A percentile compares a stretch with the other conserved stretches of the same genome.
Conservation (phyloP, 2,329 filamentous ascomycete genomes). For the Monosporascus sp. region DNA sequence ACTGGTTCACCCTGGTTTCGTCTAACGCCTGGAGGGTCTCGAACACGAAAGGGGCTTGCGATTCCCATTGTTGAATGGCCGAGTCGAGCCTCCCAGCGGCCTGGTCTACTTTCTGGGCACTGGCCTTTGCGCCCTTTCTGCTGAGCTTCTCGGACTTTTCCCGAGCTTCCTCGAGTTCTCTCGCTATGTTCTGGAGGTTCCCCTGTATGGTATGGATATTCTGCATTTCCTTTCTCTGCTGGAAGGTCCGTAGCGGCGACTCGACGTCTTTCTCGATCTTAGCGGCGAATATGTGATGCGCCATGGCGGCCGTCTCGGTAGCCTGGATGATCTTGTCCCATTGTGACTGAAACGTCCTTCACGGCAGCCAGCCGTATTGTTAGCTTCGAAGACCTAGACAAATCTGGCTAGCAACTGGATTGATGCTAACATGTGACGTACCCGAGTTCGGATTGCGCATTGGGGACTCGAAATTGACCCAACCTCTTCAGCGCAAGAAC, state of each 20-base stretch:
- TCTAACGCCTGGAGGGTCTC: conserved; percentile 88
- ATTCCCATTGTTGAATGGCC: conserved; percentile 83
- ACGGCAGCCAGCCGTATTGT: conserved; percentile 5
- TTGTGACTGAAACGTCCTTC: conserved; percentile 80
- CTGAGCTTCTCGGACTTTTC: conserved; percentile 80
- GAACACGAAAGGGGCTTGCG: conserved; percentile 90
- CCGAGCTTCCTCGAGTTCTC: conserved; percentile 77
- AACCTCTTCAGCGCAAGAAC: conserved; percentile 77
- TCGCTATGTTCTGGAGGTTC: conserved; percentile 76
- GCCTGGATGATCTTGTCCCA: conserved; percentile 85
- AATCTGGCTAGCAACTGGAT: not conserved
- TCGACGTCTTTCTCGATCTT: conserved; percentile 89
- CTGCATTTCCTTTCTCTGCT: conserved; percentile 68
- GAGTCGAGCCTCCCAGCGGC: conserved; percentile 70
- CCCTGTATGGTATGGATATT: conserved; percentile 75
- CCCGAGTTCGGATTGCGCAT: conserved; percentile 79
- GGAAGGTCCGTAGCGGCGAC: conserved; percentile 71
- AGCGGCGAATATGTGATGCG: conserved; percentile 74
- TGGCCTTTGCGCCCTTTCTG: conserved; percentile 73
- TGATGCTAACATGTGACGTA: conserved; percentile 40
- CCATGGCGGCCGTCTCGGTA: conserved; percentile 73
- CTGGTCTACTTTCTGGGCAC: conserved; percentile 69
- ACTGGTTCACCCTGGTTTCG: conserved; percentile 80
- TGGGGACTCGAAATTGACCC: conserved; percentile 66
- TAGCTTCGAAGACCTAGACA: conserved; percentile 4